phyloP scores from a whole-genome alignment of 2,329 filamentous ascomycete species.

The Pestalotiopsis sp. region DNA sequence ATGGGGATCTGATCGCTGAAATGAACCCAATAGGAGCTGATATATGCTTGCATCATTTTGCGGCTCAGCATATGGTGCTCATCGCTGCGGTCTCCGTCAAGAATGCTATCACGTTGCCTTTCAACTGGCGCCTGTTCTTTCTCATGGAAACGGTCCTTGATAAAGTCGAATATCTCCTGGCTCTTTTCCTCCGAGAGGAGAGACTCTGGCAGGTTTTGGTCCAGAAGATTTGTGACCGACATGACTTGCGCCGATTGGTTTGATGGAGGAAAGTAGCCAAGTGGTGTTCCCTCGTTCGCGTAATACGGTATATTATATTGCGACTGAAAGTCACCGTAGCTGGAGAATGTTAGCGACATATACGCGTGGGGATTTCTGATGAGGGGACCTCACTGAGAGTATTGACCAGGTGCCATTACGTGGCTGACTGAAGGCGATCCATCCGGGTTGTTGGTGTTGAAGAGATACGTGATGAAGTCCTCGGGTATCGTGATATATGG shows the following conservation, averaged over 20 bases:
- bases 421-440: slow-evolving; percentile 55
- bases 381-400: slow-evolving; percentile 48
- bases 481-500: slow-evolving; percentile 83
- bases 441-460: slow-evolving; percentile 67
- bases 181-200: slow-evolving; percentile 87
- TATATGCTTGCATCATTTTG: slow-evolving; percentile 95
- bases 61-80: slow-evolving; percentile 73
- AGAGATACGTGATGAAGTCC: slow-evolving; percentile 84
- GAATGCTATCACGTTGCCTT: slow-evolving; percentile 73
- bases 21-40: slow-evolving; percentile 90
- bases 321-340: slow-evolving; percentile 55
- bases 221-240: slow-evolving; percentile 84
- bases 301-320: slow-evolving; percentile 54
- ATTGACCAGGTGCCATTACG: slow-evolving; percentile 46
- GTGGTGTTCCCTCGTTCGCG: slow-evolving; percentile 46
- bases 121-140: slow-evolving; percentile 73
- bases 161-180: slow-evolving; percentile 79
- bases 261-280: slow-evolving; percentile 61
- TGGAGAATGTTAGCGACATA: slow-evolving; percentile 34
- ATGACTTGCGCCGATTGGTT: slow-evolving; percentile 74
- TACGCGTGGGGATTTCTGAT: not conserved
- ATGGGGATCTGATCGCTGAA: slow-evolving; percentile 95
- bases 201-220: slow-evolving; percentile 77
- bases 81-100: slow-evolving; percentile 75
- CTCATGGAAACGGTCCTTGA: slow-evolving; percentile 80